phyloP scores from a whole-genome alignment of 1,139 yeast genomes.

The Yamadazyma membranifaciens region DNA sequence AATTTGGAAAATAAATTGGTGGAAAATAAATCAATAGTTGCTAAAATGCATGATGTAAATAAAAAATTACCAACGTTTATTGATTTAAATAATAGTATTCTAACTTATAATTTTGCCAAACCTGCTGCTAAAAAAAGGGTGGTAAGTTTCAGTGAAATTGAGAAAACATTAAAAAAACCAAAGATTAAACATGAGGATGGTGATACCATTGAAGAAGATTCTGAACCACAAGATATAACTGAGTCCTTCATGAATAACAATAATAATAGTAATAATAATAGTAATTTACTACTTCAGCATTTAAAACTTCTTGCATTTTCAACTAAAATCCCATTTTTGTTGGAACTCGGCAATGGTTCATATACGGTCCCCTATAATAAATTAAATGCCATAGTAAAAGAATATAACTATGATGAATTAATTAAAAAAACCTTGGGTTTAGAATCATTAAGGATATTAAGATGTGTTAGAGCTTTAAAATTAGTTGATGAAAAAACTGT shows the following conservation, averaged over 20 bases:
- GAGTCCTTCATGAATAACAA: background rate
- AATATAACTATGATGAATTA: slow-evolving; percentile 58
- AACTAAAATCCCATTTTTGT: slow-evolving; percentile 44
- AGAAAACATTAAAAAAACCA: slow-evolving; percentile 30
- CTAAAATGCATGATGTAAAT: slow-evolving; percentile 55
- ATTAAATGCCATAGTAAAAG: slow-evolving; percentile 47
- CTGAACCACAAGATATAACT: background rate
- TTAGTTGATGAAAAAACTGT: slow-evolving; percentile 85
- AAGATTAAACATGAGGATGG: slow-evolving; percentile 33
- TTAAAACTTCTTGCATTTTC: slow-evolving; percentile 51
- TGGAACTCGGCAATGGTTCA: slow-evolving; percentile 41
- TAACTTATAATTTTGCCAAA: slow-evolving; percentile 35
- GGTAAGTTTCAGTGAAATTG: slow-evolving; percentile 18
- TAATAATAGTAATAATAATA: slow-evolving; percentile 17
- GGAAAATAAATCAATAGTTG: slow-evolving; percentile 41
- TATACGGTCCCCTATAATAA: slow-evolving; percentile 42
- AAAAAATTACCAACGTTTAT: slow-evolving; percentile 42
- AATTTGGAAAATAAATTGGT: slow-evolving; percentile 35
- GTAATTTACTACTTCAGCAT: slow-evolving; percentile 41
- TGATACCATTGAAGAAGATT: slow-evolving; percentile 19
- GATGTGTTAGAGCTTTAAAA: slow-evolving; percentile 65
- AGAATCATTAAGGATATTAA: slow-evolving; percentile 59
- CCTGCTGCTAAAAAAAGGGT: slow-evolving; percentile 28
- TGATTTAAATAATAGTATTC: slow-evolving; percentile 51
- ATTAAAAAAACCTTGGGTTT: slow-evolving; percentile 57